A percentile compares a stretch with the other conserved stretches of the same genome.
These are phyloP conservation scores for Alopecurus myosuroides DNA, from an alignment of 176 grass and related monocot species.

Conservation along the genomic window DNA sequence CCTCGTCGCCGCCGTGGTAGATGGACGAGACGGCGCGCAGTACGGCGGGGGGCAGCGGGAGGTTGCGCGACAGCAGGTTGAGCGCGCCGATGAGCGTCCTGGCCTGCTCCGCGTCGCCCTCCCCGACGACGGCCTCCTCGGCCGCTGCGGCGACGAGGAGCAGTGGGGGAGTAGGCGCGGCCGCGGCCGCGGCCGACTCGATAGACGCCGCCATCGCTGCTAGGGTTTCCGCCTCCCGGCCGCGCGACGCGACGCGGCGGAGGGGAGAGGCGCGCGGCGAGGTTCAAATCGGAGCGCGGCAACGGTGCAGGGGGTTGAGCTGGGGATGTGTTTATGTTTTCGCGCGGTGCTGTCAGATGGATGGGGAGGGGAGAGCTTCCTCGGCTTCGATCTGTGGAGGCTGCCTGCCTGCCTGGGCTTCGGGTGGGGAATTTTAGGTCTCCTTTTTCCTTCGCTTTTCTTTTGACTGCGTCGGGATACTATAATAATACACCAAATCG, in stretches of 20 bases:
- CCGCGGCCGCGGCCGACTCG: neutral
- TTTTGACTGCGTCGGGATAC: neutral
- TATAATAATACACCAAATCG: no score
- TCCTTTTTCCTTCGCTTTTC: neutral
- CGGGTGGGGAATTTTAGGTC: slow-evolving; percentile 20
- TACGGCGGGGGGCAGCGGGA: slow-evolving; percentile 79
- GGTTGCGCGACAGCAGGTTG: slow-evolving; percentile 95
- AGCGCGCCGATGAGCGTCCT: slow-evolving; percentile 86
- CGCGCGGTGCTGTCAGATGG: slow-evolving; percentile 16
- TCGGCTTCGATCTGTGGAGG: slow-evolving; percentile 47
- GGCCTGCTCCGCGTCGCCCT: slow-evolving; percentile 53
- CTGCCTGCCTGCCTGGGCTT: neutral
- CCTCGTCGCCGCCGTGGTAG: slow-evolving; percentile 44
- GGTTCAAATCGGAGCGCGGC: slow-evolving; percentile 42
- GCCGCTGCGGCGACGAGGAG: neutral
- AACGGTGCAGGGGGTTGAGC: slow-evolving; percentile 24
- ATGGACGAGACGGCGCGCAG: slow-evolving; percentile 74
- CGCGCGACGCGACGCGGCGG: neutral
- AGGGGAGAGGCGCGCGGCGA: neutral
- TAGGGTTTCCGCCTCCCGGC: slow-evolving; percentile 18
- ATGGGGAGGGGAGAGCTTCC: neutral
- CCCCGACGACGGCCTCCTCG: slow-evolving; percentile 19
- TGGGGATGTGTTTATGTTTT: slow-evolving; percentile 19
- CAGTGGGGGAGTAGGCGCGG: neutral
- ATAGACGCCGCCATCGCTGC: slow-evolving; percentile 44